Evolutionary conservation across 805 yeast species (phyloP).

Genomic region (Wickerhamiella cacticola): DNA sequence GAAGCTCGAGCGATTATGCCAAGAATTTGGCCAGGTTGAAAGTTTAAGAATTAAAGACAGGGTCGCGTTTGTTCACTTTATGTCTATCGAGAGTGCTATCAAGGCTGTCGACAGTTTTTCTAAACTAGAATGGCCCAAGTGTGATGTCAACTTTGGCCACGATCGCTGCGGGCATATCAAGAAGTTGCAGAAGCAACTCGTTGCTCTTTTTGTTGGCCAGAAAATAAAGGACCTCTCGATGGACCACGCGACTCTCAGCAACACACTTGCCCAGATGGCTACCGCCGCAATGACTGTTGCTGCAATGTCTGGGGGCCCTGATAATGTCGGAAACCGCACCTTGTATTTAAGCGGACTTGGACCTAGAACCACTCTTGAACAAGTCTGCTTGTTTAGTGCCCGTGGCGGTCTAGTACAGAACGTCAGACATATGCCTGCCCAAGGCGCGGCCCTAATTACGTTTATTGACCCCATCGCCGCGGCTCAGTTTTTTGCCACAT

Average conservation of each 20-base stretch:
- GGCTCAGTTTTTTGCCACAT: slow-evolving; percentile 91
- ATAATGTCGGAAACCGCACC: slow-evolving; percentile 84
- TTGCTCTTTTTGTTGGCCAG: slow-evolving; percentile 85
- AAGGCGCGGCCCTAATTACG: slow-evolving; percentile 88
- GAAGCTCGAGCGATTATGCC: slow-evolving; percentile 53
- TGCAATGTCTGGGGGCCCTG: slow-evolving; percentile 85
- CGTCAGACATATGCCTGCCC: slow-evolving; percentile 65
- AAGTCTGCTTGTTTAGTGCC: slow-evolving; percentile 78
- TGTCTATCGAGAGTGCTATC: slow-evolving; percentile 75
- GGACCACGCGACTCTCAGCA: slow-evolving; percentile 47
- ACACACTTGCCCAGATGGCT: slow-evolving; percentile 67
- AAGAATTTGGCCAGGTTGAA: slow-evolving; percentile 72
- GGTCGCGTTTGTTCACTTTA: slow-evolving; percentile 68
- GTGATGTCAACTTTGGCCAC: slow-evolving; percentile 59
- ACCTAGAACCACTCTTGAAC: slow-evolving; percentile 78
- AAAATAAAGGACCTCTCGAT: slow-evolving; percentile 81
- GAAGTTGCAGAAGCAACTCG: slow-evolving; percentile 91
- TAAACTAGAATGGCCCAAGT: slow-evolving; percentile 38
- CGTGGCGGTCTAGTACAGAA: slow-evolving; percentile 88
- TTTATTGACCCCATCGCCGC: slow-evolving; percentile 96
- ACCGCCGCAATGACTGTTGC: slow-evolving; percentile 98
- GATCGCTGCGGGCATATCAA: slow-evolving; percentile 87
- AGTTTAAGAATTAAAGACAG: slow-evolving; percentile 61
- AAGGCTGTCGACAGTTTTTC: slow-evolving; percentile 63
- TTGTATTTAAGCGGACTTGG: slow-evolving; percentile 85